Evolutionary conservation across 1,284 basidiomycete genomes (phyloP).

Genomic region (Ceratobasidium theobromae): DNA sequence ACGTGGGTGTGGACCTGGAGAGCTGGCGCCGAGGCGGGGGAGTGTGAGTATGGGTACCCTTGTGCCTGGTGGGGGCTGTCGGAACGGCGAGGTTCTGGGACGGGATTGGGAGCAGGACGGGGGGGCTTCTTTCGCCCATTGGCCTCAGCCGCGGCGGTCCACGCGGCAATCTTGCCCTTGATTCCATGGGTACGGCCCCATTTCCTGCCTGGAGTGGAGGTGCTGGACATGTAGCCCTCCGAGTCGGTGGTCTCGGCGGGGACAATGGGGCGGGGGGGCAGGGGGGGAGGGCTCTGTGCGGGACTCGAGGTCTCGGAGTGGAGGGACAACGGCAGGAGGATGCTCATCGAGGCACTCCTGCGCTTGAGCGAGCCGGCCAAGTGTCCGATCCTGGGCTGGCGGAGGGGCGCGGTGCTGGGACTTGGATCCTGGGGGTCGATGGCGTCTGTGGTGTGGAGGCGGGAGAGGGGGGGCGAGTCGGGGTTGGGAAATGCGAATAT

Average conservation of each 20-base stretch:
- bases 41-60: constrained; percentile 37
- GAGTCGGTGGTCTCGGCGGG: background rate
- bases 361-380: constrained; percentile 16
- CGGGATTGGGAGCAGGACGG: constrained; percentile 35
- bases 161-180: constrained; percentile 54
- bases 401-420: background rate
- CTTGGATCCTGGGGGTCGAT: background rate
- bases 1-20: constrained; percentile 20
- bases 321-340: background rate
- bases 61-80: constrained; percentile 34
- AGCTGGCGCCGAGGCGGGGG: constrained; percentile 23
- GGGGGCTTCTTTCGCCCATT: constrained; percentile 38
- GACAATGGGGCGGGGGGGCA: background rate
- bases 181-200: constrained; percentile 37
- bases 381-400: constrained; percentile 9
- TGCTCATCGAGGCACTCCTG: constrained; percentile 30
- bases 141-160: constrained; percentile 47
- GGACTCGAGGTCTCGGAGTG: background rate
- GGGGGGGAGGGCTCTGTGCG: background rate
- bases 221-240: constrained; percentile 19
- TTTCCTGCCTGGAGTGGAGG: background rate
- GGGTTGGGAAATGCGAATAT: constrained; percentile 9
- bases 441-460: constrained; percentile 17
- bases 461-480: background rate
- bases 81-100: constrained; percentile 9